Evolutionary conservation across 495 filamentous ascomycete genomes (phyloP), one percentile per base, ranked within the genome.

Genomic region (Lasiosphaeria ovina): DNA sequence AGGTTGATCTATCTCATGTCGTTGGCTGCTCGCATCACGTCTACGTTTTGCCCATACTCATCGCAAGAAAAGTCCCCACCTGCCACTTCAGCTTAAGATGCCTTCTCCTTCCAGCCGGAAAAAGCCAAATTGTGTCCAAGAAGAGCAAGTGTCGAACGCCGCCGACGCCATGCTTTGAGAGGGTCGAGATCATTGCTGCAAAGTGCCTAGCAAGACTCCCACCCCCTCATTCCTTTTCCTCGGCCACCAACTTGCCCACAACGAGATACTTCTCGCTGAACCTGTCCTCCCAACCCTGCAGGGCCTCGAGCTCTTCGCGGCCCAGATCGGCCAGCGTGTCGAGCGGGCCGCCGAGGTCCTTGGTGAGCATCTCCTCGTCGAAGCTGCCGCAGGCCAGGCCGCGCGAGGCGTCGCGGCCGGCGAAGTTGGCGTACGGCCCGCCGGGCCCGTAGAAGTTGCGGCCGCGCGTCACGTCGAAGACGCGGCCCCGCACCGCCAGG

Each of bases 191-290:
- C 24, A 24, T 24, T 24, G 24, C 24, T 24, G 24, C 24, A 24
- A 24, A 24, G 24, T 24, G 24, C 24, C 24, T 24, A 24, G 24
- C 24, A 24, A 24, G 24, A 24, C 24, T 0, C 24, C 24, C 24
- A 24, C 0, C 24, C 24, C 24, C 24, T 24, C 24, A 24, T 24
- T 24, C 24, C 24, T 24, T 24, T 24, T 24, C 24, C 24, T 24
- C 24, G 16, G 77, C 65, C 12, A 98, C 92, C 68, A 98, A 73
- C 77, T 85, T 89, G n/a, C 94, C 94, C 16, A 98, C 91, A 9
- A 98, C 83, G 36, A 97, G 75, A 75, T 98, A 98, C 79, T 98
- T 98, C 74, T 93, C 91, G 36, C 76, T 74, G 77, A 98, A 98
- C 61, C 92, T 81, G 69, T 92, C 91, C 76, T 96, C 92, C 94